Base-by-base conservation (phyloP, 768 basidiomycete species). In the Tricholoma furcatifolium region DNA sequence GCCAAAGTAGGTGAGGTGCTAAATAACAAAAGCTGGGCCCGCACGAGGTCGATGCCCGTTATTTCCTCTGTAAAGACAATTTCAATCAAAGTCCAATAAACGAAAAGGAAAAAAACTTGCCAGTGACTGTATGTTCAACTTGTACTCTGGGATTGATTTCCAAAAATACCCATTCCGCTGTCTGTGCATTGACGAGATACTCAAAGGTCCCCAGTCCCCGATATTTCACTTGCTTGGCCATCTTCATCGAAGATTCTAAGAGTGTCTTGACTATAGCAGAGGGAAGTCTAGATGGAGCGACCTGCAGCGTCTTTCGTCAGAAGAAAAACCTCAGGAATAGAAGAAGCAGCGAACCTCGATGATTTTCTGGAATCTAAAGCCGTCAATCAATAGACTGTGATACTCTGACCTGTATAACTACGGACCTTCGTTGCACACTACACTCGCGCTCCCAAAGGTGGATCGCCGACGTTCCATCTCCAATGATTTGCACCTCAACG, bases 371-470 rank as follows among this genome's bases (percentile, higher is more conserved):
- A 77, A 75, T 50, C 71, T 72, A 40, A 21, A 50, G 35, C 11
- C 51, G 44, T 21, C n/a, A 20, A 32, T n/a, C 14, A 40, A 41
- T 32, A 31, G 14, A 3, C 10, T 17, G 9, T 23, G n/a, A 12
- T 17, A 20, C 15, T 6, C 10, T 7, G 17, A 24, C 15, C 14
- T 24, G 32, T 11, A 30, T 3, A 2, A 11, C 9, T n/a, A 39
- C 59, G 30, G 85, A 90, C 63, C 92, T 77, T 59, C 93, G 76
- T 68, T 95, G 93, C 2, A 95, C 89, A 43, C 91, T 93, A 64
- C 93, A 95, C 67, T 95, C 93, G 59, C 93, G 84, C 69, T 94
- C 93, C 67, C 93, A 94, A 41, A 93, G 76, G 67, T 94, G 92
- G 42, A 88, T 86, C 20, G 86, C 84, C 69, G 85, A 85, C 27